Evolutionary conservation across 2,329 filamentous ascomycete genomes (phyloP), one percentile per base, ranked within the genome.

Genomic region (Didymella exigua): DNA sequence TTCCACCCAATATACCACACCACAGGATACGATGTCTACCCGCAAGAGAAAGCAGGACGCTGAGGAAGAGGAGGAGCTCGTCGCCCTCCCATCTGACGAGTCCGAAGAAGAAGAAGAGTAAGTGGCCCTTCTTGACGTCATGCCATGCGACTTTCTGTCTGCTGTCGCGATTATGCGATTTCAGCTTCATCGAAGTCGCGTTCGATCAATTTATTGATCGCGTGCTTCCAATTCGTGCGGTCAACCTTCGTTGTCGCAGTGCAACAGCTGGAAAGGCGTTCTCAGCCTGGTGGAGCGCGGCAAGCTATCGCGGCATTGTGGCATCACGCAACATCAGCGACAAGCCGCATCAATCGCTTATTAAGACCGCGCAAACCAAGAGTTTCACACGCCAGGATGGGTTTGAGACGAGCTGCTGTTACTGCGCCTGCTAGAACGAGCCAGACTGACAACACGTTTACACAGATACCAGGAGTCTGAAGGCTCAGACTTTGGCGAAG

Each of bases 21-120:
- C 40, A 45, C 21, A 49, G 48, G 16, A 40, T 33, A 63, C 45
- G 56, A 76, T 78, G 76, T 75, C 76, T 36, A 78, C 76, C 44
- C 75, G 77, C 63, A 78, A 78, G 67, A 73, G 76, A 60, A 78
- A 78, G 72, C 73, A 77, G 50, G 74, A 76, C 16, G 70, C 71
- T 44, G 72, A 73, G 42, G 74, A 76, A 48, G 73, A 76, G 59
- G 75, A 77, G 62, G 76, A 79, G 73, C 74, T 79, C 51, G 70
- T 75, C 49, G 75, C 75, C 37, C 75, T 79, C 24, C 77, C 77
- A 4, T 75, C 74, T 52, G 74, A 76, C 47, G 76, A 77, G 55
- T 74, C 73, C 49, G 76, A 78, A 54, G 71, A 74, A 56, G 76
- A 78, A 73, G 77, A 75, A 71, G 76, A 76, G 74, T 76, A 67